Evolutionary conservation across 139 green algal species (phyloP).

Genomic region (Chara braunii): DNA sequence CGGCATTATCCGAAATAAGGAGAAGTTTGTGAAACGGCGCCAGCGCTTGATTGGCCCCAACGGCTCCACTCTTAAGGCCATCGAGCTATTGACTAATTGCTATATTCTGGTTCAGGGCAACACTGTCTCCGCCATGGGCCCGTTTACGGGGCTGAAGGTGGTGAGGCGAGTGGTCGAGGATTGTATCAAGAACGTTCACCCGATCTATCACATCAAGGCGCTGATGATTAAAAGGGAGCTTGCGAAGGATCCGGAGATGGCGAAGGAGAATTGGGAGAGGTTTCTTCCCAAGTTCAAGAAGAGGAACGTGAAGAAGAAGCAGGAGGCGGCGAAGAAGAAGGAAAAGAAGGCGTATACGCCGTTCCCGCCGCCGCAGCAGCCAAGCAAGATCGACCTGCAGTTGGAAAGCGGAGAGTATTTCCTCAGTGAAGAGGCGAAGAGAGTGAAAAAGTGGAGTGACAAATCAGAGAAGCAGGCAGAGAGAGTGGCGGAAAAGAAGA

Average conservation of each 20-base stretch:
- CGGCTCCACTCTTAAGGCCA: constrained; percentile 81
- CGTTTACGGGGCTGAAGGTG: constrained; percentile 85
- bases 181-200: constrained; percentile 95
- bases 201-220: constrained; percentile 97
- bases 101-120: constrained; percentile 97
- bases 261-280: constrained; percentile 88
- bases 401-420: constrained; percentile 97
- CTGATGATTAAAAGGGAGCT: constrained; percentile 99
- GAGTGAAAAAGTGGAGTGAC: constrained; percentile 15
- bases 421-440: constrained; percentile 55
- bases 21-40: constrained; percentile 88
- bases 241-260: constrained; percentile 82
- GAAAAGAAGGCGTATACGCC: constrained; percentile 82
- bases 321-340: constrained; percentile 60
- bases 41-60: constrained; percentile 92
- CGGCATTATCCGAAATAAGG: constrained; percentile 85
- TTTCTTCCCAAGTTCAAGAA: constrained; percentile 99
- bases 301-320: constrained; percentile 90
- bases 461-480: constrained; percentile 62
- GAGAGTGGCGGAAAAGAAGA: constrained; percentile 50
- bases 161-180: constrained; percentile 93
- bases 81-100: constrained; percentile 95
- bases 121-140: constrained; percentile 91
- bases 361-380: constrained; percentile 88
- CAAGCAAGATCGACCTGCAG: constrained; percentile 69